Conservation (phyloP, 75 land plant species). For the Pseudotsuga menziesii region DNA sequence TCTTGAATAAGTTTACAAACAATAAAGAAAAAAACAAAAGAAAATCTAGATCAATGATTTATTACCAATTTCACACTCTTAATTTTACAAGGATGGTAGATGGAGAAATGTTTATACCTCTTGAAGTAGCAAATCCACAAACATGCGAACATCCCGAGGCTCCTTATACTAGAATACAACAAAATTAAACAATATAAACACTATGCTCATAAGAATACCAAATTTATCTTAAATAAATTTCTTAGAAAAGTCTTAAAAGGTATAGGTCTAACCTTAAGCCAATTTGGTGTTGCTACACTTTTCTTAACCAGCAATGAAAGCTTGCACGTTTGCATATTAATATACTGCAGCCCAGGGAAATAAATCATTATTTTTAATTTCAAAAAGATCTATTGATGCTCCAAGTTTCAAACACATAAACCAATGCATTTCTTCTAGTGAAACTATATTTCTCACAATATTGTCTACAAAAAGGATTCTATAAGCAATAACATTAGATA, state of each 20-base stretch:
- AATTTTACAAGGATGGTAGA: too few relatives aligned
- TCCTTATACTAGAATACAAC: conserved; percentile 75
- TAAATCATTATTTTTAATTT: not conserved
- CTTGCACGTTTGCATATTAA: conserved; percentile 64
- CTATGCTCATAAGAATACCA: conserved; percentile 5
- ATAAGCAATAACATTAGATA: too few relatives aligned
- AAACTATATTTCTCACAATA: too few relatives aligned
- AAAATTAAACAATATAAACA: not conserved
- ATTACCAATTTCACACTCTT: too few relatives aligned
- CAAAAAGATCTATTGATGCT: not conserved
- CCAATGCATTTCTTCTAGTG: too few relatives aligned
- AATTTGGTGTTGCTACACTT: conserved; percentile 81
- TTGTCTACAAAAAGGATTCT: too few relatives aligned
- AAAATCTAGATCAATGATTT: too few relatives aligned
- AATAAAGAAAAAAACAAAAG: too few relatives aligned
- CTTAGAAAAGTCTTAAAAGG: not conserved
- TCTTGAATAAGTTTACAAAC: too few relatives aligned
- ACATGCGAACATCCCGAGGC: conserved; percentile 96
- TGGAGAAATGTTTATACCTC: conserved; percentile 43
- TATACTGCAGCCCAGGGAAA: conserved; percentile 54
- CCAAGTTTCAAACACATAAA: not conserved
- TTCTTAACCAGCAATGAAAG: conserved; percentile 69
- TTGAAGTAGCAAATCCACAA: conserved; percentile 85
- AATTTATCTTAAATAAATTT: not conserved
- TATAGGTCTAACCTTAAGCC: conserved; percentile 68